phyloP scores from a whole-genome alignment of 192 early-diverging fungal species.

The Gryganskiella cystojenkinii region DNA sequence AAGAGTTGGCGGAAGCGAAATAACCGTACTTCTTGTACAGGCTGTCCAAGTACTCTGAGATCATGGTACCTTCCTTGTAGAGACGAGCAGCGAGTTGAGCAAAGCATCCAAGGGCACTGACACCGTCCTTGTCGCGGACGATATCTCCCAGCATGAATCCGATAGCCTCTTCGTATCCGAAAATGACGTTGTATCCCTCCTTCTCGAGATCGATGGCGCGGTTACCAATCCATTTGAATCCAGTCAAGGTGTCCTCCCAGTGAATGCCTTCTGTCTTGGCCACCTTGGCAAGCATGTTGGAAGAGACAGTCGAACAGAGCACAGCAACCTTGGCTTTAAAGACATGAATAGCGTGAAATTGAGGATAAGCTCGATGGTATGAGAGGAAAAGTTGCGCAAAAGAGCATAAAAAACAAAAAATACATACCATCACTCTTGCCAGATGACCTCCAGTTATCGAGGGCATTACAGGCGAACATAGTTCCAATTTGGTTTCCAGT shows the following conservation, averaged over 20 bases:
- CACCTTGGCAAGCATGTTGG: constrained; percentile 83
- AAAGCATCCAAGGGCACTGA: constrained; percentile 85
- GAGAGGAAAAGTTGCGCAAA: constrained; percentile 2
- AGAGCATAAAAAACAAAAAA: constrained; percentile 6
- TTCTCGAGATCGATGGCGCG: constrained; percentile 73
- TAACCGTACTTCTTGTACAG: constrained; percentile 84
- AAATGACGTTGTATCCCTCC: constrained; percentile 74
- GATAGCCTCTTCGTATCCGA: constrained; percentile 96
- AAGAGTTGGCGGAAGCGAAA: constrained; percentile 88
- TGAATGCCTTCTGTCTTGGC: constrained; percentile 78
- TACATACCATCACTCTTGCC: constrained; percentile 58
- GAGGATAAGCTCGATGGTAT: constrained; percentile 2
- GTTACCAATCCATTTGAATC: constrained; percentile 98
- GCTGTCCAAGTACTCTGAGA: constrained; percentile 76
- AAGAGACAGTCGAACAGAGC: constrained; percentile 89
- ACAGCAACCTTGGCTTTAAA: constrained; percentile 72
- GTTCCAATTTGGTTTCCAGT: constrained; percentile 93
- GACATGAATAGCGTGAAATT: not conserved
- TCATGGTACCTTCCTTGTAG: constrained; percentile 67
- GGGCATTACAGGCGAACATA: constrained; percentile 76
- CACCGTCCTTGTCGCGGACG: constrained; percentile 94
- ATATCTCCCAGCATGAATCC: constrained; percentile 83
- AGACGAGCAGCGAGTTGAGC: constrained; percentile 79
- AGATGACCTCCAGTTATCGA: constrained; percentile 61
- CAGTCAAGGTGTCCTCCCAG: constrained; percentile 93